Percentiles rank a stretch among this genome's conserved stretches.
phyloP scores from a whole-genome alignment of 2,329 filamentous ascomycete genomes.

The Beauveria medogensis region DNA sequence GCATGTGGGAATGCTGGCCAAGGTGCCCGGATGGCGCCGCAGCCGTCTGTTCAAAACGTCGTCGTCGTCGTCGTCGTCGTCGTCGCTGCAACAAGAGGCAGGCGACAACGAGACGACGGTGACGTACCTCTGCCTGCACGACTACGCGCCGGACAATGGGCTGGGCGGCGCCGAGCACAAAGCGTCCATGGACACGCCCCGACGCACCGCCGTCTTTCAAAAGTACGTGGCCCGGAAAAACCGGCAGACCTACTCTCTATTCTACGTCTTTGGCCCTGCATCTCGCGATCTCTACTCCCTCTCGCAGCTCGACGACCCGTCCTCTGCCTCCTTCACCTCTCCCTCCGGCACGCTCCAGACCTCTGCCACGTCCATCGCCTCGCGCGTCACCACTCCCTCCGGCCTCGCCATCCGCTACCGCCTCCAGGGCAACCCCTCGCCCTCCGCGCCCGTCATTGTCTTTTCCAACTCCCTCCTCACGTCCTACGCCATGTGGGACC shows the following conservation, averaged over 20 bases:
- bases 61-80: conserved; percentile 52
- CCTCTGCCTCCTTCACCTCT: conserved; percentile 41
- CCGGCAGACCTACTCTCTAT: conserved; percentile 59
- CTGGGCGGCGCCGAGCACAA: conserved; percentile 56
- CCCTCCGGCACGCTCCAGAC: conserved; percentile 38
- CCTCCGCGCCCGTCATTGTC: conserved; percentile 62
- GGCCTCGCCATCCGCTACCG: conserved; percentile 63
- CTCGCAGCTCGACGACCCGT: conserved; percentile 35
- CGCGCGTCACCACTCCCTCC: conserved; percentile 61
- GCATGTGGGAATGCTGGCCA: conserved; percentile 62
- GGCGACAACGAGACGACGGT: conserved; percentile 23
- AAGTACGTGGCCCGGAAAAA: conserved; percentile 50
- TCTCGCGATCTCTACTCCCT: conserved; percentile 59
- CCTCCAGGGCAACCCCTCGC: conserved; percentile 62
- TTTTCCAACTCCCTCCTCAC: conserved; percentile 77
- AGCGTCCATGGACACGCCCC: conserved; percentile 54
- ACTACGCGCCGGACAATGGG: conserved; percentile 61
- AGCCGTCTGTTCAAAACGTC: conserved; percentile 64
- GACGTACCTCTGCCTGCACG: conserved; percentile 59
- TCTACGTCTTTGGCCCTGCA: conserved; percentile 72
- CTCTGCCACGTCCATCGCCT: conserved; percentile 48
- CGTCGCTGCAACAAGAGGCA: conserved; percentile 45
- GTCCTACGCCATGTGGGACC: conserved; percentile 73
- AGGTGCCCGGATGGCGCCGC: conserved; percentile 71
- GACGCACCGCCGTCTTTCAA: conserved; percentile 50